Base-by-base conservation (phyloP, 2,329 filamentous ascomycete species). In the Endothia cerciana region DNA sequence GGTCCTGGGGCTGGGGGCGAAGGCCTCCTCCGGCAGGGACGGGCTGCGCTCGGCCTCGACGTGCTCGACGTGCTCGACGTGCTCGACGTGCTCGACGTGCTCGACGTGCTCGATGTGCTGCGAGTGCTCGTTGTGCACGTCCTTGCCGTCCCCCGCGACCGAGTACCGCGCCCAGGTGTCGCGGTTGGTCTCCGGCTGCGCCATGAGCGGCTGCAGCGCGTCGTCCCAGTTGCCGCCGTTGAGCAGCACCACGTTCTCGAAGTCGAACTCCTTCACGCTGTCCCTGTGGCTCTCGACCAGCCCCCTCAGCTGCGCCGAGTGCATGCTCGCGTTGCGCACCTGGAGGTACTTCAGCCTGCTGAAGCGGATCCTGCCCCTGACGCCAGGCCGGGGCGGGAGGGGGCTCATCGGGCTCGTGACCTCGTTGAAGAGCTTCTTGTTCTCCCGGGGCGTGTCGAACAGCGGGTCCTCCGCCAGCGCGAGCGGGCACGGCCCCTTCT, bases 151-250 rank as follows among this genome's bases (percentile, higher is more conserved):
- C 17, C 45, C 57, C 15, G 49, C 71, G 30, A 75, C 72, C 3
- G 80, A 81, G 64, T 78, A 73, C 25, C 79, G 75, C 13, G 78
- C 79, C 82, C 82, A 84, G 28, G 77, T 73, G 40, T 78, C 76
- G 62, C 73, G 73, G 28, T 43, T 25, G 51, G 4, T 19, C 11
- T 57, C 53, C 30, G 56, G 38, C 36, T 64, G 75, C 73, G 81
- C 73, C 73, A 85, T 87, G 65, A 96, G 79, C 1, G 91, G 90
- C 47, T 88, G 86, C n/a, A 97, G 84, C 0, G 92, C 92, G 38
- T 93, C 89, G 66, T 95, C 90, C 92, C 92, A 97, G 65, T 83
- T 89, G 36, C 91, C 92, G 41, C 81, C 81, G 67, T 86, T 84
- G 60, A 87, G 83, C 53, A 97, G 83, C 38, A 85, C 82, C 22